Evolutionary conservation across 305 asterid genomes (phyloP), one percentile per base, ranked within the genome.

Genomic region (Fraxinus paxiana): DNA sequence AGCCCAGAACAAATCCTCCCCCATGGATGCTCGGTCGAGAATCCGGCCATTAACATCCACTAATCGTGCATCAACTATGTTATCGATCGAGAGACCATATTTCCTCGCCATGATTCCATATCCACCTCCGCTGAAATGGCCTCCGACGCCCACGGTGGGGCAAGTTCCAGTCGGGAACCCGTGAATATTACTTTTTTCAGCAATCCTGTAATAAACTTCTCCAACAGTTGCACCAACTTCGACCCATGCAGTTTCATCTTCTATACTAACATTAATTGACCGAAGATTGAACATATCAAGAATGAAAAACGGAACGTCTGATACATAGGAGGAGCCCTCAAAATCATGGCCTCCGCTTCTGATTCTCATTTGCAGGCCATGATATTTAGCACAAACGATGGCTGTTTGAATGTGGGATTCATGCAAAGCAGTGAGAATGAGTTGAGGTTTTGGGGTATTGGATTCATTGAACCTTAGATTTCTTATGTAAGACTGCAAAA

Each of bases 321-420:
- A 81, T 2, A 85, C 86, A 73, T 90, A 91, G 0, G 94, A 91
- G 28, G 85, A 13, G 0, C 95, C 94, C 54, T 89, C 92, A 13
- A 81, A 89, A 67, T 90, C 92, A 26, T 89, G 94, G 46, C 94
- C 92, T 0, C 95, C 95, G 65, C 92, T 91, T 33, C 93, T 85
- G 71, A 87, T 85, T 76, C 82, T 87, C 56, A 91, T 85, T 13
- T 82, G 89, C 71, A 89, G 48, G 35, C 80, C 67, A 31, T 82
- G 63, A 3, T 41, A 46, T 82, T 85, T 89, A 0, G 88, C 82
- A 75, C 92, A 89, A 1, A 54, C 0, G 6, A 90, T 28, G 38
- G 89, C 81, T 5, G 87, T 83, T 15, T 88, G 92, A 26, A 89
- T 77, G 81, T 89, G 91, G 17, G 85, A 86, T 6, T 80, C 83